Evolutionary conservation across 2,329 filamentous ascomycete genomes (phyloP).

Genomic region (Sclerotinia nivalis): DNA sequence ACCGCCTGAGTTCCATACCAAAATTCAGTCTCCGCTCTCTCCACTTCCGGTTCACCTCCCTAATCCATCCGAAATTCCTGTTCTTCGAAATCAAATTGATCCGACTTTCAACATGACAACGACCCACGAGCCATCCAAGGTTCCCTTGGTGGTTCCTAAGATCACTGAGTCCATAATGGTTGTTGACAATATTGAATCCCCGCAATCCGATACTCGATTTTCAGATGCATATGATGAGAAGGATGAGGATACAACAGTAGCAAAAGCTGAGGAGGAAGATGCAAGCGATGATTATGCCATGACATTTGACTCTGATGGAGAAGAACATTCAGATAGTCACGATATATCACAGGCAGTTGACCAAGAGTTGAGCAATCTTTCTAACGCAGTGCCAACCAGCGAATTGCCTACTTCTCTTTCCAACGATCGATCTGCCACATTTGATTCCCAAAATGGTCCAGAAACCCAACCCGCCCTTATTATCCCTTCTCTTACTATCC

Average conservation of each 20-base stretch:
- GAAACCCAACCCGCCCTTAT: conserved; percentile 31
- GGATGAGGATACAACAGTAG: conserved; percentile 30
- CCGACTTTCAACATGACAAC: conserved; percentile 68
- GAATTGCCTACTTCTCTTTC: conserved; percentile 27
- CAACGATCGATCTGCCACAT: conserved; percentile 29
- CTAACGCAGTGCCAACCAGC: conserved; percentile 34
- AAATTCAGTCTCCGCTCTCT: conserved; percentile 68
- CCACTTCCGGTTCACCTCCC: conserved; percentile 69
- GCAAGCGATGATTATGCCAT: conserved; percentile 43
- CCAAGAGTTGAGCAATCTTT: conserved; percentile 34
- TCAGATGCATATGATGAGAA: conserved; percentile 42
- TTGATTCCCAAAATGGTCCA: conserved; percentile 28
- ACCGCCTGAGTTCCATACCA: conserved; percentile 61
- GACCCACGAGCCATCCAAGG: conserved; percentile 45
- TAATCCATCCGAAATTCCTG: conserved; percentile 67
- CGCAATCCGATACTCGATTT: conserved; percentile 39
- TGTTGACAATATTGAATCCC: conserved; percentile 27
- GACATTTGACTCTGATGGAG: conserved; percentile 43
- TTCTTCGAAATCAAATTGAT: conserved; percentile 72
- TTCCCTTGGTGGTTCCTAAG: conserved; percentile 18
- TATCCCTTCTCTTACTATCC: conserved; percentile 29
- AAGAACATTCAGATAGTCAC: conserved; percentile 40
- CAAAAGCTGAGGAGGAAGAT: conserved; percentile 32
- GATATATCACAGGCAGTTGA: conserved; percentile 40
- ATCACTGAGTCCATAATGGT: conserved; percentile 7